phyloP scores from a whole-genome alignment of 345 rosid genomes.

The Euphorbia pulcherrima region DNA sequence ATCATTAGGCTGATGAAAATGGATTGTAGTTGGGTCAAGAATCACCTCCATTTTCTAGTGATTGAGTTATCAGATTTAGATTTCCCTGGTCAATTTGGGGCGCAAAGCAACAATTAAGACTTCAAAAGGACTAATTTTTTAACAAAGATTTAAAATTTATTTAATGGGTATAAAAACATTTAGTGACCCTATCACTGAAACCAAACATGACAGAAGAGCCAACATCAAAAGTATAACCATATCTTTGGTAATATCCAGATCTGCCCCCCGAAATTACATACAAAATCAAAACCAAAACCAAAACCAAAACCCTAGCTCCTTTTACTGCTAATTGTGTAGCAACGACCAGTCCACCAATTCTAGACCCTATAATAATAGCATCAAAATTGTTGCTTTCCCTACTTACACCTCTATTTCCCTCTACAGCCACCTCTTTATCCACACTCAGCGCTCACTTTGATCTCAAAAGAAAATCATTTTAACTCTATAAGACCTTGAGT shows the following conservation, averaged over 20 bases:
- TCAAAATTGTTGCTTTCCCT: constrained; percentile 42
- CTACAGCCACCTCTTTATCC: constrained; percentile 30
- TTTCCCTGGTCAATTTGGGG: constrained; percentile 64
- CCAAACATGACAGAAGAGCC: constrained; percentile 98
- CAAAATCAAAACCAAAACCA: constrained; percentile 82
- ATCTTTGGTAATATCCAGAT: constrained; percentile 78
- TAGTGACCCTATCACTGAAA: constrained; percentile 78
- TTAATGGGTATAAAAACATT: neutral
- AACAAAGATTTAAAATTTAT: too few species aligned
- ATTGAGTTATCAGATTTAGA: constrained; percentile 80
- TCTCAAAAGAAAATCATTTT: constrained; percentile 22
- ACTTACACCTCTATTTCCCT: constrained; percentile 24
- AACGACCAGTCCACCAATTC: constrained; percentile 89
- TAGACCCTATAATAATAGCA: constrained; percentile 87
- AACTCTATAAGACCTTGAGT: constrained; percentile 5
- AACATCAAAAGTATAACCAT: constrained; percentile 90
- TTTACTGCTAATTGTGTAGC: constrained; percentile 85
- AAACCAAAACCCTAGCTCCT: constrained; percentile 77
- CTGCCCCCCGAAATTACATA: constrained; percentile 98
- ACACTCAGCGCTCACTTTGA: constrained; percentile 34
- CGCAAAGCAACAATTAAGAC: constrained; percentile 12
- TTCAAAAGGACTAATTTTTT: neutral
- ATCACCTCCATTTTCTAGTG: constrained; percentile 84
- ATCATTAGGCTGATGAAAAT: constrained; percentile 80
- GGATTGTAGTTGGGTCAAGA: constrained; percentile 92